A percentile compares a stretch with the other conserved stretches of the same genome.
Evolutionary conservation across 73 alveolate species (phyloP).

Genomic region (Blepharisma japonicum): DNA sequence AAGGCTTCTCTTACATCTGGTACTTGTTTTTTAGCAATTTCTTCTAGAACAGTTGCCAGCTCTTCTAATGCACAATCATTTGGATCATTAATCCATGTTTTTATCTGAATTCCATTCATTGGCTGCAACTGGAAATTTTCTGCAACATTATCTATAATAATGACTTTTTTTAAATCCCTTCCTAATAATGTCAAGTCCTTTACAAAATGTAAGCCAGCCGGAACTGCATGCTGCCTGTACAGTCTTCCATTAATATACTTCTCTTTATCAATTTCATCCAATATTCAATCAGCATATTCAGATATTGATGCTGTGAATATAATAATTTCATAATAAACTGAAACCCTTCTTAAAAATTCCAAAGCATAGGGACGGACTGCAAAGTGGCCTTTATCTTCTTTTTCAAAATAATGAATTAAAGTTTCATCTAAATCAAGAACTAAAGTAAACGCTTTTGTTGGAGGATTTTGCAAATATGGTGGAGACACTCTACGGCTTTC

Average conservation of each 20-base stretch:
- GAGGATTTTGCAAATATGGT: conserved; percentile 6
- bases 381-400: conserved; percentile 46
- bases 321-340: conserved; percentile 44
- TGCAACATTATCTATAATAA: conserved; percentile 72
- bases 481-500: not conserved
- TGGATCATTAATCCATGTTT: conserved; percentile 67
- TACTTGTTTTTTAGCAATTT: conserved; percentile 48
- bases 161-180: conserved; percentile 49
- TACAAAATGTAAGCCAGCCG: conserved; percentile 26
- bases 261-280: conserved; percentile 43
- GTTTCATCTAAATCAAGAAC: conserved; percentile 83
- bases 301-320: conserved; percentile 61
- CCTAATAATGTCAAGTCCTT: conserved; percentile 65
- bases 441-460: conserved; percentile 47
- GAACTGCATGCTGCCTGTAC: conserved; percentile 50
- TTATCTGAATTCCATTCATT: conserved; percentile 63
- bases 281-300: conserved; percentile 63
- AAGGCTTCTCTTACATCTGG: conserved; percentile 60
- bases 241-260: conserved; percentile 35
- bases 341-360: conserved; percentile 41
- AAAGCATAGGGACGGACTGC: conserved; percentile 44
- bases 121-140: conserved; percentile 68
- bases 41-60: conserved; percentile 47
- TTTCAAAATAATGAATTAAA: conserved; percentile 60
- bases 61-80: conserved; percentile 61